Evolutionary conservation across 2,329 filamentous ascomycete genomes (phyloP).

Genomic region (Drechslerella dactyloides): DNA sequence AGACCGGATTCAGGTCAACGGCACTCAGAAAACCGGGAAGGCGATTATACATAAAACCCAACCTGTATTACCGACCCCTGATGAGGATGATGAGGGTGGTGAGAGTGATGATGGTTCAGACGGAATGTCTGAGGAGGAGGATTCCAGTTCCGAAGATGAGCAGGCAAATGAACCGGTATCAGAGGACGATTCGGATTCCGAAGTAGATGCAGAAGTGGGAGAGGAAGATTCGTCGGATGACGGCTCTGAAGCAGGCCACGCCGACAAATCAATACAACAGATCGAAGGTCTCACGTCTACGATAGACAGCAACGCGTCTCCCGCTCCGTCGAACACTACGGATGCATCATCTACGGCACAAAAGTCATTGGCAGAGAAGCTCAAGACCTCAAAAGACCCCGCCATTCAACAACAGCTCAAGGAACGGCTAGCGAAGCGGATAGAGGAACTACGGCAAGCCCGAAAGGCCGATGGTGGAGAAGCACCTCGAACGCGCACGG

Average conservation of each 20-base stretch:
- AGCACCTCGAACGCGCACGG: constrained; percentile 82
- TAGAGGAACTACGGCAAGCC: constrained; percentile 81
- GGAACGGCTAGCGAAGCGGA: constrained; percentile 78
- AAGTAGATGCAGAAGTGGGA: constrained; percentile 23
- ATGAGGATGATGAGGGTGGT: constrained; percentile 9
- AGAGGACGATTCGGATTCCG: constrained; percentile 15
- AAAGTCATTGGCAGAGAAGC: constrained; percentile 69
- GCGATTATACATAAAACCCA: constrained; percentile 29
- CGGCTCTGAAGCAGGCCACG: constrained; percentile 30
- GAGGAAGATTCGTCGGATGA: constrained; percentile 15
- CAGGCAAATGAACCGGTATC: background rate
- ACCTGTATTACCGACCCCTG: constrained; percentile 3
- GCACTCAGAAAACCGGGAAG: constrained; percentile 40
- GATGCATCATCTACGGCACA: constrained; percentile 68
- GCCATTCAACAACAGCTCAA: constrained; percentile 68
- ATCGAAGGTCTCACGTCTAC: constrained; percentile 41
- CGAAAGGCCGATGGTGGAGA: constrained; percentile 86
- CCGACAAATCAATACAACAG: constrained; percentile 25
- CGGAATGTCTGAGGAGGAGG: background rate
- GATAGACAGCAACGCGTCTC: constrained; percentile 59
- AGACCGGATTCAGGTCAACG: constrained; percentile 36
- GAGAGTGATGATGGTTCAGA: constrained; percentile 6
- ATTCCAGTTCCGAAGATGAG: background rate
- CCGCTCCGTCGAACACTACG: constrained; percentile 68
- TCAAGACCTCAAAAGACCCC: constrained; percentile 58